phyloP scores from a whole-genome alignment of 2,329 filamentous ascomycete species.

The Aspergillus quadrilineatus region DNA sequence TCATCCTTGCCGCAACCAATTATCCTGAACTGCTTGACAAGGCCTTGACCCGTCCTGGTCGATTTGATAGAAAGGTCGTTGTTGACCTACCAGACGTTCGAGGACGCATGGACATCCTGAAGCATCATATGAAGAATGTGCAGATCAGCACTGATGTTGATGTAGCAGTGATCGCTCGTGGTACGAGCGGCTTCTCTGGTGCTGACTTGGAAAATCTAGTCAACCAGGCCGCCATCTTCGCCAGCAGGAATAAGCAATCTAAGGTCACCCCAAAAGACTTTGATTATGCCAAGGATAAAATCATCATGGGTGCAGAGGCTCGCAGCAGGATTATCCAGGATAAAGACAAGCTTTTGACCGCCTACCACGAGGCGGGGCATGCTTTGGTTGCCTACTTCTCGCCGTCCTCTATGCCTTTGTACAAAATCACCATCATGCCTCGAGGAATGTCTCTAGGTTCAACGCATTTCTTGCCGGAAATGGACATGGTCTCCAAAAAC shows the following conservation, averaged over 20 bases:
- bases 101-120: conserved; percentile 86
- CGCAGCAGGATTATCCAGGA: conserved; percentile 85
- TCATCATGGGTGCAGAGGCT: conserved; percentile 93
- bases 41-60: conserved; percentile 86
- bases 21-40: conserved; percentile 93
- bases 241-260: conserved; percentile 79
- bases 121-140: conserved; percentile 91
- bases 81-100: conserved; percentile 90
- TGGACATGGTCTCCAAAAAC: conserved; percentile 88
- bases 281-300: conserved; percentile 97
- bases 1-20: conserved; percentile 95
- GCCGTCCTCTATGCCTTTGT: conserved; percentile 72
- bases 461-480: conserved; percentile 82
- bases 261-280: conserved; percentile 77
- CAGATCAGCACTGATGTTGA: conserved; percentile 79
- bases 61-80: conserved; percentile 89
- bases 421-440: conserved; percentile 97
- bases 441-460: conserved; percentile 83
- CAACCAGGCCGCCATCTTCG: conserved; percentile 91
- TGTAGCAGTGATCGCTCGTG: conserved; percentile 76
- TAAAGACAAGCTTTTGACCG: conserved; percentile 94
- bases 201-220: conserved; percentile 95
- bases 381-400: conserved; percentile 85
- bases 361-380: conserved; percentile 94
- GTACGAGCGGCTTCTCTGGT: conserved; percentile 88